Conservation (phyloP, 2,329 filamentous ascomycete species). For the Fusarium luffae region DNA sequence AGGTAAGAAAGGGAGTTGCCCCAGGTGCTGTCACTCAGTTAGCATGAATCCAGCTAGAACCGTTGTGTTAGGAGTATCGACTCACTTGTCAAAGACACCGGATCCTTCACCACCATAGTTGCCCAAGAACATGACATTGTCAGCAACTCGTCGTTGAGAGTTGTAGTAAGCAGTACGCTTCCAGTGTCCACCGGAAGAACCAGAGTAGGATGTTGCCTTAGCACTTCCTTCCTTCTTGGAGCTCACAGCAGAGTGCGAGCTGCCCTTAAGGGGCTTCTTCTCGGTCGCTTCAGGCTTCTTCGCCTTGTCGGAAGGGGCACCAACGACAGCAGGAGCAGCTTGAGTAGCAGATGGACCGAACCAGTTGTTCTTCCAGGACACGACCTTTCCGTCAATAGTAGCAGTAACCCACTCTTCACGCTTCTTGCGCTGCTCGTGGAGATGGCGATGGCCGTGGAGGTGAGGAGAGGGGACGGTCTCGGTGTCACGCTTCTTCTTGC, state of each 20-base stretch:
- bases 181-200: conserved; percentile 49
- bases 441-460: conserved; percentile 59
- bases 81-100: conserved; percentile 58
- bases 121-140: conserved; percentile 61
- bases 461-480: conserved; percentile 38
- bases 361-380: conserved; percentile 69
- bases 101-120: conserved; percentile 60
- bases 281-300: not conserved
- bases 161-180: conserved; percentile 59
- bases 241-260: conserved; percentile 21
- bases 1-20: conserved; percentile 61
- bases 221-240: conserved; percentile 20
- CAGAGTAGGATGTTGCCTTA: conserved; percentile 24
- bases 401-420: conserved; percentile 62
- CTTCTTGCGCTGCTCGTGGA: conserved; percentile 60
- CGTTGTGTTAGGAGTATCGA: conserved; percentile 3
- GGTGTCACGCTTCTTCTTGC: conserved; percentile 45
- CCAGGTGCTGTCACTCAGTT: conserved; percentile 50
- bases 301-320: conserved; percentile 6
- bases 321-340: conserved; percentile 28
- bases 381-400: conserved; percentile 67
- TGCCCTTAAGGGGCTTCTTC: conserved; percentile 11
- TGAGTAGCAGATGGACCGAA: conserved; percentile 47
- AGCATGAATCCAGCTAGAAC: not conserved
- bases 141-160: conserved; percentile 51